These are phyloP conservation scores for Asclepias syriaca DNA, from an alignment of 257 asterid species.

Conservation along the genomic window DNA sequence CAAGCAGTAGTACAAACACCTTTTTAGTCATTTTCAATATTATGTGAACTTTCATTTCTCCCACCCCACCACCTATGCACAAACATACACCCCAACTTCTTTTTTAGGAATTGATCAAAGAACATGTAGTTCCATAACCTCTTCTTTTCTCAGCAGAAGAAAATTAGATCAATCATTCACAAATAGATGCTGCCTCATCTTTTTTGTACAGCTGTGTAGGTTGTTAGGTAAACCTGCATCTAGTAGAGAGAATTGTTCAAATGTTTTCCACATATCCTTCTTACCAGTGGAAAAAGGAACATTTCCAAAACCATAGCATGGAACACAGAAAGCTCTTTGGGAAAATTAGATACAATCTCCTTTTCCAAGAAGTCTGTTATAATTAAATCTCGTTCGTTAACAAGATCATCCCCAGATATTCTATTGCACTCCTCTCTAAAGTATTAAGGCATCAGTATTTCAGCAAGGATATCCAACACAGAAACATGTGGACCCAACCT, in stretches of 20 bases:
- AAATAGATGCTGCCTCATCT: not conserved
- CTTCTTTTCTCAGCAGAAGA: not conserved
- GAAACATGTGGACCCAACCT: not conserved
- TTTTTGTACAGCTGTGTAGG: not conserved
- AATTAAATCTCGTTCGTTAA: not conserved
- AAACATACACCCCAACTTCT: no score
- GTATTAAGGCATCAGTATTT: not conserved
- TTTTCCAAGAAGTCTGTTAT: not conserved
- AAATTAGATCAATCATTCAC: not conserved
- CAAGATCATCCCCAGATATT: not conserved
- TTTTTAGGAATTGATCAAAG: not conserved
- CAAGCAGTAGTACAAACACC: not conserved
- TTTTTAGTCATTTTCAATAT: not conserved
- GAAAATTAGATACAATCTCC: not conserved
- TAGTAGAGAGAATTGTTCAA: not conserved
- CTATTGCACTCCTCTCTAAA: not conserved
- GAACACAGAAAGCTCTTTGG: not conserved
- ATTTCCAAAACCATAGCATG: not conserved
- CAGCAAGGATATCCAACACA: not conserved
- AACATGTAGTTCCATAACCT: not conserved
- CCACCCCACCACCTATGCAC: no score
- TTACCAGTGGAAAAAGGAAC: not conserved
- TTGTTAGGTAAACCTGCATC: not conserved
- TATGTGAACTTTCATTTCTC: not conserved
- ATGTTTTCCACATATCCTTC: not conserved